Evolutionary conservation across 2,329 filamentous ascomycete species (phyloP).

Genomic region (Hymenoscyphus scutula): DNA sequence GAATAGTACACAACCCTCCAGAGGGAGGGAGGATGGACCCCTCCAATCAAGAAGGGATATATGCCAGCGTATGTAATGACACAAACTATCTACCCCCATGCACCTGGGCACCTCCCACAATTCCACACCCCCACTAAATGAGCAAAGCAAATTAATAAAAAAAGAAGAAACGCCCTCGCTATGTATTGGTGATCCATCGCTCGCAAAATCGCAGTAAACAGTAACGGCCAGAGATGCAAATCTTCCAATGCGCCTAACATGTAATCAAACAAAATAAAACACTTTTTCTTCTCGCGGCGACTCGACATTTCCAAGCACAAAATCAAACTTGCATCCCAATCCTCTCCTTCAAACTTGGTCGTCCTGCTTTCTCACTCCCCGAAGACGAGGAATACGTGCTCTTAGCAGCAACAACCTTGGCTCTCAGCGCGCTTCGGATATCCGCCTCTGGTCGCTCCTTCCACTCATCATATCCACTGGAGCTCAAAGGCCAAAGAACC

Average conservation of each 20-base stretch:
- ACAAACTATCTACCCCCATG: too few species aligned
- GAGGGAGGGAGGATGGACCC: too few species aligned
- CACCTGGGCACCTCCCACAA: too few species aligned
- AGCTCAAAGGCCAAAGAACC: slow-evolving; percentile 40
- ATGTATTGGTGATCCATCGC: slow-evolving; percentile 4
- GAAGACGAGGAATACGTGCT: not conserved
- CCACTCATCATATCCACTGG: slow-evolving; percentile 44
- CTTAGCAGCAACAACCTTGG: slow-evolving; percentile 29
- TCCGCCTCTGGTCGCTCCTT: slow-evolving; percentile 43
- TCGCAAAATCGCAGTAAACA: not conserved
- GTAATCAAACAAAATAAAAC: not conserved
- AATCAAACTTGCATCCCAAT: not conserved
- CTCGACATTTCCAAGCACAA: too few species aligned
- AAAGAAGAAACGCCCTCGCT: not conserved
- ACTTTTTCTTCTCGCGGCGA: too few species aligned
- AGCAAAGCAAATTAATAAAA: too few species aligned
- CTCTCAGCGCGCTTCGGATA: slow-evolving; percentile 38
- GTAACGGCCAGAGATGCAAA: not conserved
- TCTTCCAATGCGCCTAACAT: too few species aligned
- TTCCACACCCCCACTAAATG: too few species aligned
- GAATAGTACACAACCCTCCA: too few species aligned
- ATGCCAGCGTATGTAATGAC: too few species aligned
- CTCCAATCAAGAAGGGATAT: too few species aligned
- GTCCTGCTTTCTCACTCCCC: not conserved
- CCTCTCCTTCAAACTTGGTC: not conserved